Base-by-base conservation (phyloP, 1,284 basidiomycete species). In the Sanghuangporus sanghuang region DNA sequence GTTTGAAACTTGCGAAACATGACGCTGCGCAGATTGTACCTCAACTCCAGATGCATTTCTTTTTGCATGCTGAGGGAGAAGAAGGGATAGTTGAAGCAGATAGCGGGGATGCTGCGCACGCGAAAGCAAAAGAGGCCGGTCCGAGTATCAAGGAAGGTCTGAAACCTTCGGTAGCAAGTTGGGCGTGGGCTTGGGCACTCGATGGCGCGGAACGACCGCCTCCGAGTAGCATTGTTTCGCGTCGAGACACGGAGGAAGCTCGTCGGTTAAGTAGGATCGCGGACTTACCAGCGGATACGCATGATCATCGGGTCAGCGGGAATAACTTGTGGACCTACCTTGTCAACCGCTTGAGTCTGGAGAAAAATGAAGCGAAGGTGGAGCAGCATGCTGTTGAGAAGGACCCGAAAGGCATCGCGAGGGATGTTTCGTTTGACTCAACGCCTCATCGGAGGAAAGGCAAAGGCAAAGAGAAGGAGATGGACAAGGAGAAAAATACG, bases 161-260 rank as follows among this genome's bases (percentile, higher is more conserved):
- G 36, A 70, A 79, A 53, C 73, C 74, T 6, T 76, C 79, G 6
- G 77, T 79, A 39, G 82, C 79, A 23, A 80, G 79, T 67, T 89
- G 84, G 86, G 80, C 77, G 55, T 91, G 87, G 85, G 85, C 86
- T 16, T 93, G 87, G 91, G 87, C 85, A 21, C 72, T 92, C 62
- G 86, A 90, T 67, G 80, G 75, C n/a, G 79, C 85, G 59, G 92
- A 94, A 73, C 78, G 78, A 35, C 92, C 92, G 6, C 92, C 92
- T 7, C 87, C 92, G 3, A 90, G 88, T 68, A 92, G 90, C 66
- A 91, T 94, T 68, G 88, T 89, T 38, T 85, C 89, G 38, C 77
- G 92, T 62, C 76, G 90, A 57, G 92, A 93, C 69, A 92, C 90
- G 2, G 78, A 79, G 48, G 90, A 93, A 74, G 90, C 91, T 18